Evolutionary conservation across 164 flowering plant species (phyloP).

Genomic region (Berberis vulgaris): DNA sequence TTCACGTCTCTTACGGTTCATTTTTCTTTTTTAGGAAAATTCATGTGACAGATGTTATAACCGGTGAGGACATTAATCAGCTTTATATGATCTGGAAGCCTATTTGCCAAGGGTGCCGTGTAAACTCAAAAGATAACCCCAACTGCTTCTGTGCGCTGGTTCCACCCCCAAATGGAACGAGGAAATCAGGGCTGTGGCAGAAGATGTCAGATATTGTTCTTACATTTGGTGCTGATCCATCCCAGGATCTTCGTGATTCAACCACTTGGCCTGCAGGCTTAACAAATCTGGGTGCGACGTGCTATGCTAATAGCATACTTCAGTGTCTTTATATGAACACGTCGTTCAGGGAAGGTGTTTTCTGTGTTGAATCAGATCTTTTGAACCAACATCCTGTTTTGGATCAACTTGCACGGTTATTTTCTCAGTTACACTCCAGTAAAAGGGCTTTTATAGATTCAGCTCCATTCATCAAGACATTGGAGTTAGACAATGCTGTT

Average conservation of each 20-base stretch:
- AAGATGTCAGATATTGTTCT: conserved; percentile 57
- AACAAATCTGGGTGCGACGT: conserved; percentile 92
- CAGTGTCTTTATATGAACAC: conserved; percentile 87
- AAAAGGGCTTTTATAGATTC: conserved; percentile 78
- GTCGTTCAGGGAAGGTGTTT: conserved; percentile 69
- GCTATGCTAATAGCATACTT: conserved; percentile 97
- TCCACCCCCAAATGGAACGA: conserved; percentile 71
- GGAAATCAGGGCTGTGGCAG: conserved; percentile 94
- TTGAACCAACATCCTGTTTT: conserved; percentile 61
- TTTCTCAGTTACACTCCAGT: conserved; percentile 79
- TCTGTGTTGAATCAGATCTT: conserved; percentile 66
- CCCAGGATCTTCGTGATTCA: conserved; percentile 57
- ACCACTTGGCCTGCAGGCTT: conserved; percentile 67
- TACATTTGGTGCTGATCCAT: conserved; percentile 71
- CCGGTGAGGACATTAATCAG: conserved; percentile 46
- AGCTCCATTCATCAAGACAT: conserved; percentile 78
- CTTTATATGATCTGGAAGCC: conserved; percentile 71
- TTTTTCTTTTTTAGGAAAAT: conserved; percentile 49
- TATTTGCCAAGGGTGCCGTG: conserved; percentile 82
- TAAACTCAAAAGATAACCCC: conserved; percentile 82
- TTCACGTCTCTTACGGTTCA: not conserved
- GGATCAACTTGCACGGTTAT: conserved; percentile 76
- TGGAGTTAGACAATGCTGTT: conserved; percentile 91
- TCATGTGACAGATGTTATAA: conserved; percentile 40
- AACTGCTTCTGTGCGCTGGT: conserved; percentile 90